Conservation (phyloP, 2,329 filamentous ascomycete species). For the Podosphaera leucotricha region DNA sequence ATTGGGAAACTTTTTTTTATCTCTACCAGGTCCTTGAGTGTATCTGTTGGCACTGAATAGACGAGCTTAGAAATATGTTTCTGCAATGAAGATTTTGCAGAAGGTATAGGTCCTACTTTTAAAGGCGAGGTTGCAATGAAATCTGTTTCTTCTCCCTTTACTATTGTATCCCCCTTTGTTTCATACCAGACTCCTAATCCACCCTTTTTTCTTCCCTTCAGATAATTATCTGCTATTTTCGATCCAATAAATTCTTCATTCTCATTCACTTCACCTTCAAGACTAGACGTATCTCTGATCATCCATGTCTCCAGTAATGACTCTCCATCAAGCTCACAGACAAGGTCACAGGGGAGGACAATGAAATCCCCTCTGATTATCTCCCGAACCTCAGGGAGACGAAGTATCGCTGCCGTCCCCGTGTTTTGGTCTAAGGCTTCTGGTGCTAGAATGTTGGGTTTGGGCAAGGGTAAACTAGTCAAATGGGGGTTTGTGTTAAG, state of each 20-base stretch:
- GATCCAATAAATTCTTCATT: constrained; percentile 19
- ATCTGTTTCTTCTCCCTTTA: constrained; percentile 83
- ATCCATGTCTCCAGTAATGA: constrained; percentile 79
- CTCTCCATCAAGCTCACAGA: constrained; percentile 72
- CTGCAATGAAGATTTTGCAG: constrained; percentile 40
- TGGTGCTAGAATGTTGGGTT: constrained; percentile 55
- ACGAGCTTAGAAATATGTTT: constrained; percentile 53
- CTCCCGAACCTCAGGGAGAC: constrained; percentile 59
- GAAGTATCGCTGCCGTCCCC: constrained; percentile 70
- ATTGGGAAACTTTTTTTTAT: constrained; percentile 50
- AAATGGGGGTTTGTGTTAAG: constrained; percentile 58
- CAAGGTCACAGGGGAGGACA: constrained; percentile 75
- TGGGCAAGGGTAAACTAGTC: constrained; percentile 47
- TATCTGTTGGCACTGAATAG: constrained; percentile 73
- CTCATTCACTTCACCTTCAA: constrained; percentile 32
- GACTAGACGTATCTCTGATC: constrained; percentile 47
- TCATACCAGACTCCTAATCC: constrained; percentile 82
- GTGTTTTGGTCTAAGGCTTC: constrained; percentile 56
- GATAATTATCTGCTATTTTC: constrained; percentile 26
- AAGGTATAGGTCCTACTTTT: constrained; percentile 28
- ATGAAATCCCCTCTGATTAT: constrained; percentile 69
- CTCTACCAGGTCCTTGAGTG: constrained; percentile 61
- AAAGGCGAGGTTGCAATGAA: constrained; percentile 63
- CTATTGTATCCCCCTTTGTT: constrained; percentile 49
- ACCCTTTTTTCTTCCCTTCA: constrained; percentile 40